A percentile compares a stretch with the other conserved stretches of the same genome.
phyloP scores from a whole-genome alignment of 306 rosid species.

The Vigna unguiculata region DNA sequence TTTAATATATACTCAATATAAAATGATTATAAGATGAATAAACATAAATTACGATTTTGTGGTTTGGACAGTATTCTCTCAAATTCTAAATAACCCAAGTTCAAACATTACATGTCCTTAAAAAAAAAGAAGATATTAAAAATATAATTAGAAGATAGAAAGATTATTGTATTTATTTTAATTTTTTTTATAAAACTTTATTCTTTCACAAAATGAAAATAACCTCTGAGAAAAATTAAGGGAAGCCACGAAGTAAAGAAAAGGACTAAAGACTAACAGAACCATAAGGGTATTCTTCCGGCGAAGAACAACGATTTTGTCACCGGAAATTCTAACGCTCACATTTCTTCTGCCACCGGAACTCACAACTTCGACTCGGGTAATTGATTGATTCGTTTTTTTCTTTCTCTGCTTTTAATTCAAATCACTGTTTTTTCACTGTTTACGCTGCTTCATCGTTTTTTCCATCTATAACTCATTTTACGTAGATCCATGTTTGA shows the following conservation, averaged over 20 bases:
- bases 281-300: not conserved
- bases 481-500: slow-evolving; percentile 21
- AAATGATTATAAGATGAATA: too few species aligned
- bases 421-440: not conserved
- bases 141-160: too few species aligned
- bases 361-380: slow-evolving; percentile 2
- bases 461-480: not conserved
- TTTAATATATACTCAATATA: too few species aligned
- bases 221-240: not conserved
- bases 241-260: not conserved
- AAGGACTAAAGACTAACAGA: not conserved
- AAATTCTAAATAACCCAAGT: too few species aligned
- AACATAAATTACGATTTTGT: too few species aligned
- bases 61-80: too few species aligned
- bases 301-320: not conserved
- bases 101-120: too few species aligned
- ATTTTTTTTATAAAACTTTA: too few species aligned
- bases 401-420: not conserved
- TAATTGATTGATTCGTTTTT: not conserved
- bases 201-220: not conserved
- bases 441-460: not conserved
- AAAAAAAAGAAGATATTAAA: too few species aligned
- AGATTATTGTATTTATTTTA: too few species aligned
- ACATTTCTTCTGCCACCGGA: not conserved
- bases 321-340: not conserved